These are phyloP conservation scores for Yamadazyma diospyri DNA, from an alignment of 1,139 yeast genomes.

Conservation along the genomic window DNA sequence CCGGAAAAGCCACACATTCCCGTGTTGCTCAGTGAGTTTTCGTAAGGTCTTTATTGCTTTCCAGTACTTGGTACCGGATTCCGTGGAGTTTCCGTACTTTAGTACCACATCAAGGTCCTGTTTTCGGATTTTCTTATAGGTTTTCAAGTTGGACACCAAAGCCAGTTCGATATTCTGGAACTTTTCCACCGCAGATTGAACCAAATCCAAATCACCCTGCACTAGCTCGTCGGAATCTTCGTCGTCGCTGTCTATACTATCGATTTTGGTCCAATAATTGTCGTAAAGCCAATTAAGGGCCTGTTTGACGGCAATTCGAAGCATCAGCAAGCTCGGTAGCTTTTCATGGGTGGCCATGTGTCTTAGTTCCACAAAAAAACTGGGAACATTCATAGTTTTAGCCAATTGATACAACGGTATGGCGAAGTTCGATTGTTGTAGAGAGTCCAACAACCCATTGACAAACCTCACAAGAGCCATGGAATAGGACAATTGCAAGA, in stretches of 20 bases:
- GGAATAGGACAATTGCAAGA: slow-evolving; percentile 54
- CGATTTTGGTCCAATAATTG: slow-evolving; percentile 65
- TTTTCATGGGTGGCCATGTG: slow-evolving; percentile 91
- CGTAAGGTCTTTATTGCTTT: slow-evolving; percentile 24
- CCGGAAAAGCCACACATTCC: slow-evolving; percentile 12
- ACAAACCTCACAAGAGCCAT: slow-evolving; percentile 86
- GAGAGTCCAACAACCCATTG: slow-evolving; percentile 86
- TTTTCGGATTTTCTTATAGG: slow-evolving; percentile 41
- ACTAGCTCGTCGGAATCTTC: slow-evolving; percentile 20
- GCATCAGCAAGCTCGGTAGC: slow-evolving; percentile 66
- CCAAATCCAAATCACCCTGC: slow-evolving; percentile 13
- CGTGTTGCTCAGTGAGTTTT: slow-evolving; percentile 4
- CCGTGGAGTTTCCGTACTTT: slow-evolving; percentile 38
- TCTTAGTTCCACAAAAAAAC: slow-evolving; percentile 82
- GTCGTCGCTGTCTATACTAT: slow-evolving; percentile 22
- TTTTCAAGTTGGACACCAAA: slow-evolving; percentile 20
- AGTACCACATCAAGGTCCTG: slow-evolving; percentile 35
- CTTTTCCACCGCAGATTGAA: slow-evolving; percentile 6
- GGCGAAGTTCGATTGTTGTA: slow-evolving; percentile 76
- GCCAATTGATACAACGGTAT: slow-evolving; percentile 79
- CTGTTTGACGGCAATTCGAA: slow-evolving; percentile 52
- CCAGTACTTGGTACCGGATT: slow-evolving; percentile 40
- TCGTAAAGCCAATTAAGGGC: slow-evolving; percentile 76
- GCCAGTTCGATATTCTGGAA: slow-evolving; percentile 4
- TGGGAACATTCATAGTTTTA: slow-evolving; percentile 63